Base-by-base conservation (phyloP, 208 protist genomes). In the Wallacemonas collosoma region DNA sequence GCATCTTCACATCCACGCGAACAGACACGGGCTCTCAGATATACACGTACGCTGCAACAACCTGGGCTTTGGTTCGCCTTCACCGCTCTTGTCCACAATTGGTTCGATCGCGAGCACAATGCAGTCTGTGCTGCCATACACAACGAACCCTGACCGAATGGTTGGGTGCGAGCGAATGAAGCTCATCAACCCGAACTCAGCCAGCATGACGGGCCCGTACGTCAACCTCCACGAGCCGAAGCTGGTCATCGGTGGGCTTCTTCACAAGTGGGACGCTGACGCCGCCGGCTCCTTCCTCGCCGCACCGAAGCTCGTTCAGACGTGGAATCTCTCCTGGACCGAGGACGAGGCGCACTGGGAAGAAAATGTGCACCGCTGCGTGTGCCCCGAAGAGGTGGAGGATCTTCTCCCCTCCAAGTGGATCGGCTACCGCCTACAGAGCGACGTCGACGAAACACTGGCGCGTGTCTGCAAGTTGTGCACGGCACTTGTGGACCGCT, bases 401-500 rank as follows among this genome's bases (percentile, higher is more conserved):
- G 87, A 83, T 43, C 82, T 97, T 43, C 73, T 97, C 50, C 93
- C 93, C 0, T 72, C 83, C 36, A 95, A 93, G 71, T 97, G 93
- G 90, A 88, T 97, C 41, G 93, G 90, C 56, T 95, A 97, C 83
- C 81, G 84, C 62, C 73, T 90, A 45, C 79, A 88, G 75, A 89
- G 73, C 71, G 88, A 95, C 66, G 85, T 94, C 14, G 93, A 97
- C 71, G 90, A 93, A 73, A 92, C 88, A 61, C 76, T 97, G 61
- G 88, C 93, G n/a, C 78, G 86, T 8, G 90, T 97, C 43, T 97
- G 93, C 69, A 90, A 83, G 77, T 83, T 97, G 63, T 97, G 93
- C 75, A 97, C 93, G 8, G 90, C 90, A 0, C 82, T 97, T 7
- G 93, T 94, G 3, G 88, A 97, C 68, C 81, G 82, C 54, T 94